phyloP scores from a whole-genome alignment of 345 rosid genomes.

The Populus nigra region DNA sequence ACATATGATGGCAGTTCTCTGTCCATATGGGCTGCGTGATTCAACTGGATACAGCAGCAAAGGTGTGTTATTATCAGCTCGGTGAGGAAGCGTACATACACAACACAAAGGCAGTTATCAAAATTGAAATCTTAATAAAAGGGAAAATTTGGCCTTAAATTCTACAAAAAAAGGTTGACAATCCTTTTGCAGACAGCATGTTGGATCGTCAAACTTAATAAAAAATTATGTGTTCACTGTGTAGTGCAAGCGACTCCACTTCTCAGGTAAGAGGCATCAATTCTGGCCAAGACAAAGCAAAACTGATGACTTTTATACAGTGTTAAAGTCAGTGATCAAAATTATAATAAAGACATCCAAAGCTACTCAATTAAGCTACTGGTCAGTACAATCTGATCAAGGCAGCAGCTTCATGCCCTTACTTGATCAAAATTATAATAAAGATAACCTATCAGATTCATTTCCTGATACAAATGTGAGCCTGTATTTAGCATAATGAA shows the following conservation, averaged over 20 bases:
- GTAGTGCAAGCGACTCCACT: not conserved
- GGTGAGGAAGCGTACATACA: slow-evolving; percentile 7
- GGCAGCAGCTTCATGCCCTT: not conserved
- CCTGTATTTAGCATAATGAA: not conserved
- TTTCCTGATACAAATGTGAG: not conserved
- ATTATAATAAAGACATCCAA: not conserved
- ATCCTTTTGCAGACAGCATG: not conserved
- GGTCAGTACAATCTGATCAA: not conserved
- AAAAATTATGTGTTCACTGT: not conserved
- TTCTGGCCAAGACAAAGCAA: not conserved
- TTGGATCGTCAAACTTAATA: not conserved
- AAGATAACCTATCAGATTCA: not conserved
- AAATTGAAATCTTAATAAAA: not conserved
- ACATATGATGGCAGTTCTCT: slow-evolving; percentile 72
- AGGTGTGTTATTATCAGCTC: slow-evolving; percentile 14
- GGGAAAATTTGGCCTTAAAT: not conserved
- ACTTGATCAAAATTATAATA: not conserved
- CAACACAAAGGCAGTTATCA: not conserved
- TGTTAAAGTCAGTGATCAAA: not conserved
- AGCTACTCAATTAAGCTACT: not conserved
- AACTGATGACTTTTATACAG: not conserved
- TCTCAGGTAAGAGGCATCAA: not conserved
- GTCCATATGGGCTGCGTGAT: slow-evolving; percentile 82
- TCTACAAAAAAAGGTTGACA: not conserved
- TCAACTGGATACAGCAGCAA: slow-evolving; percentile 49